Evolutionary conservation across 2,329 filamentous ascomycete genomes (phyloP).

Genomic region (Aspergillus jensenii): DNA sequence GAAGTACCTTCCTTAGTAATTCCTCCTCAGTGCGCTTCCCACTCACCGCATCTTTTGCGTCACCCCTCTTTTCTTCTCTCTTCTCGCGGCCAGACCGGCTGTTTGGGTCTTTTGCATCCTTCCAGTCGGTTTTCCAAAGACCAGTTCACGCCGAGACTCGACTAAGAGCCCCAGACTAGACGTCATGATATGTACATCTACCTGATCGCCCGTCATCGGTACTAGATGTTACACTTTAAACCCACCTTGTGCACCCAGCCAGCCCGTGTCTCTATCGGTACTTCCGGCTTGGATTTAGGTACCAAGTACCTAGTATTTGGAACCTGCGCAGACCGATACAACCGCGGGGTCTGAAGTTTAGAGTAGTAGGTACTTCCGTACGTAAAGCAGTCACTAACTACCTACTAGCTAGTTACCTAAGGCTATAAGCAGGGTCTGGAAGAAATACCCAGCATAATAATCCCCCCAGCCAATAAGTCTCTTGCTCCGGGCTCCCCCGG

Average conservation of each 20-base stretch:
- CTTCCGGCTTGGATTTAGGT: not conserved
- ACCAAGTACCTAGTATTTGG: not conserved
- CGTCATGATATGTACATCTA: not conserved
- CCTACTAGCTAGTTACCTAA: too few species aligned
- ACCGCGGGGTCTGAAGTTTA: too few species aligned
- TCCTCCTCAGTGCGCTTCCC: not conserved
- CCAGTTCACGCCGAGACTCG: not conserved
- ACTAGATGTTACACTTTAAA: not conserved
- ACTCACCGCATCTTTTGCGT: slow-evolving; percentile 14
- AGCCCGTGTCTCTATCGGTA: not conserved
- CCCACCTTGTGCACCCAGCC: not conserved
- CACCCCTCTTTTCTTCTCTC: not conserved
- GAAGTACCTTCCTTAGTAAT: slow-evolving; percentile 2
- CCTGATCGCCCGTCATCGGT: not conserved
- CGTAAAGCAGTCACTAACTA: too few species aligned
- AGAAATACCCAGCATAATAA: not conserved
- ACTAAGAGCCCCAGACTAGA: not conserved
- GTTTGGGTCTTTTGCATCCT: not conserved
- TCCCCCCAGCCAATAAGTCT: not conserved
- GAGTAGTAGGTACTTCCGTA: too few species aligned
- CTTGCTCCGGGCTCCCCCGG: not conserved
- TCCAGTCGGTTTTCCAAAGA: not conserved
- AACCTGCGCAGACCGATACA: not conserved
- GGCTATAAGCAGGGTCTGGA: not conserved
- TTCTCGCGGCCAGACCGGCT: not conserved